A percentile compares a stretch with the other conserved stretches of the same genome.
Conservation (phyloP, 768 basidiomycete species). For the Suillus subaureus region DNA sequence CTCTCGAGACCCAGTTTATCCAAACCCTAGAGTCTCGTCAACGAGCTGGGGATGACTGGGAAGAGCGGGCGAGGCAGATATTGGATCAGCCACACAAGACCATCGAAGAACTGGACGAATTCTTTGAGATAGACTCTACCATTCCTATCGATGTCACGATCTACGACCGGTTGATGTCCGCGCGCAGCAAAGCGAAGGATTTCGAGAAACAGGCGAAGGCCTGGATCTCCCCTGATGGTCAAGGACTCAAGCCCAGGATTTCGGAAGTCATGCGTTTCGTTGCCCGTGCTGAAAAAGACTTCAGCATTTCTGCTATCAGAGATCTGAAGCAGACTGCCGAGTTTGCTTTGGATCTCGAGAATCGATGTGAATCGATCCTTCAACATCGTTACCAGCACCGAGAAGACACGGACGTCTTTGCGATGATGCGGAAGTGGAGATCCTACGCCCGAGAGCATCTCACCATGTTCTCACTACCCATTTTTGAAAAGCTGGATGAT, state of each 20-base stretch:
- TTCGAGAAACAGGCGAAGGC: slow-evolving; percentile 77
- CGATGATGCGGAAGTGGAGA: slow-evolving; percentile 74
- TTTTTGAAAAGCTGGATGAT: slow-evolving; percentile 70
- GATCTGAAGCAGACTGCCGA: slow-evolving; percentile 72
- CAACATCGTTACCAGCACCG: slow-evolving; percentile 58
- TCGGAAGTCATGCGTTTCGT: slow-evolving; percentile 72
- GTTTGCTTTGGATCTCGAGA: slow-evolving; percentile 78
- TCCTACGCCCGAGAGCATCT: slow-evolving; percentile 72
- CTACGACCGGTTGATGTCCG: slow-evolving; percentile 63
- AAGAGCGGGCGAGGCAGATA: slow-evolving; percentile 63
- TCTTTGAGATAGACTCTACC: slow-evolving; percentile 62
- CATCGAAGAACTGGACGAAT: slow-evolving; percentile 74
- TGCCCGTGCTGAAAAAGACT: slow-evolving; percentile 75
- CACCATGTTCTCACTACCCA: slow-evolving; percentile 69
- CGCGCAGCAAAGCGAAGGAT: slow-evolving; percentile 72
- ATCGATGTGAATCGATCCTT: slow-evolving; percentile 72
- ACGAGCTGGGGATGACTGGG: slow-evolving; percentile 76
- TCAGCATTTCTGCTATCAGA: slow-evolving; percentile 63
- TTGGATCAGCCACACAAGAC: slow-evolving; percentile 73
- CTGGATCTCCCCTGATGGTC: slow-evolving; percentile 64
- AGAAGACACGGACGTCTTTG: slow-evolving; percentile 67
- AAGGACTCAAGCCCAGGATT: slow-evolving; percentile 59
- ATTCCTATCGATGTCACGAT: slow-evolving; percentile 73
- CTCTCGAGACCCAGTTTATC: slow-evolving; percentile 65
- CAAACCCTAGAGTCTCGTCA: slow-evolving; percentile 64